These are phyloP conservation scores for Ceratobasidium sp. DNA, from an alignment of 1,284 basidiomycete species.

Conservation along the genomic window DNA sequence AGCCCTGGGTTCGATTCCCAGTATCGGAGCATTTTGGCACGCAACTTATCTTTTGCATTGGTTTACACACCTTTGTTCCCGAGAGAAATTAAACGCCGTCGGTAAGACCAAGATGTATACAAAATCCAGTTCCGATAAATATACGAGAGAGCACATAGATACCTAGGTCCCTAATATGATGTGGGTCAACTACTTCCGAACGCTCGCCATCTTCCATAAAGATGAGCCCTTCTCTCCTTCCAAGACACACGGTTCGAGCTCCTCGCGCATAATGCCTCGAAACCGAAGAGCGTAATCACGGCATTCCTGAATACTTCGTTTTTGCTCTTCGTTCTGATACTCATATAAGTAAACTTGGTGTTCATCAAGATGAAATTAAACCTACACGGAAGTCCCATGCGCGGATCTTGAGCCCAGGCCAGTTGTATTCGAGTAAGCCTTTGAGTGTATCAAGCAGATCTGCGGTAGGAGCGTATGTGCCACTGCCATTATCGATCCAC, in stretches of 20 bases:
- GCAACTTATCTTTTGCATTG: too few relatives aligned
- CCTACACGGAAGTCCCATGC: constrained; percentile 20
- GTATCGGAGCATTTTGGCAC: too few relatives aligned
- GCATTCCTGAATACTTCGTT: constrained; percentile 27
- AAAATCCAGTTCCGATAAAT: too few relatives aligned
- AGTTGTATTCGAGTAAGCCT: constrained; percentile 3
- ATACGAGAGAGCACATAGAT: too few relatives aligned
- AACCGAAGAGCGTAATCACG: constrained; percentile 20
- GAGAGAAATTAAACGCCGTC: too few relatives aligned
- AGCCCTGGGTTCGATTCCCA: constrained; percentile 38
- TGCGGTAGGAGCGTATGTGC: constrained; percentile 14
- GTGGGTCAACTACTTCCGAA: neutral
- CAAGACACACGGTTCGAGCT: constrained; percentile 17
- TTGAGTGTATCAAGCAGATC: constrained; percentile 11
- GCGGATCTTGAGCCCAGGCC: constrained; percentile 2
- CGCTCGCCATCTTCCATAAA: constrained; percentile 26
- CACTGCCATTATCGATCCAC: constrained; percentile 34
- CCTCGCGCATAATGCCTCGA: constrained; percentile 24
- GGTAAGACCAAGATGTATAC: too few relatives aligned
- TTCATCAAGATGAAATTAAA: neutral
- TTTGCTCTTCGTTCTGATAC: constrained; percentile 17
- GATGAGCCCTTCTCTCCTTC: constrained; percentile 27
- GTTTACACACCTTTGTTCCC: too few relatives aligned
- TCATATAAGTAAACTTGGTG: neutral
- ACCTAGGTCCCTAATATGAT: too few relatives aligned